Percentiles rank a stretch among this genome's conserved stretches.
Conservation (phyloP, 441 rosid species). For the Theobroma grandiflorum region DNA sequence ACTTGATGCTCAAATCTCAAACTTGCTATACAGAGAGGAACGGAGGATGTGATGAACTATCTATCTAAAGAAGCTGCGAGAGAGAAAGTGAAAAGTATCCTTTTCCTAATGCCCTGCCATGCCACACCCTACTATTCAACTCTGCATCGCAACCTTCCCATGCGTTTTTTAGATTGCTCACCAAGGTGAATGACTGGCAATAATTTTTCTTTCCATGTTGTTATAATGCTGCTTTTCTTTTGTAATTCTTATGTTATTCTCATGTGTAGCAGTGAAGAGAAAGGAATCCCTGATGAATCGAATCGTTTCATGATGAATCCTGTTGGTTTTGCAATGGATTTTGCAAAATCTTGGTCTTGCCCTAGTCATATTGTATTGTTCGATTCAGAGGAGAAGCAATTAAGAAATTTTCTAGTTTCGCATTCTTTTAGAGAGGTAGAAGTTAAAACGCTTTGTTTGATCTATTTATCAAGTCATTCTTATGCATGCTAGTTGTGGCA, state of each 20-base stretch:
- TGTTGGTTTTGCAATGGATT: constrained; percentile 54
- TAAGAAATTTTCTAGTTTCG: constrained; percentile 60
- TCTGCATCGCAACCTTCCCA: constrained; percentile 71
- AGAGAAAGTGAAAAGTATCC: constrained; percentile 65
- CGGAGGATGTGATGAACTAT: constrained; percentile 91
- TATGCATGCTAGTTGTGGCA: constrained; percentile 11
- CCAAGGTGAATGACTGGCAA: constrained; percentile 61
- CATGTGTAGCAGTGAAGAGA: constrained; percentile 58
- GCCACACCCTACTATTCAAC: constrained; percentile 92
- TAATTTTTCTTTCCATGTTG: constrained; percentile 19
- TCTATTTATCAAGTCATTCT: constrained; percentile 6
- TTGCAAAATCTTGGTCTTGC: constrained; percentile 62
- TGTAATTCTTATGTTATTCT: constrained; percentile 25
- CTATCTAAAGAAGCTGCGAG: constrained; percentile 75
- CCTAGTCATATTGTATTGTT: constrained; percentile 84
- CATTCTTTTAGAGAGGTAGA: constrained; percentile 79
- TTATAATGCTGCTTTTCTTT: constrained; percentile 19
- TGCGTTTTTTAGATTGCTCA: constrained; percentile 83
- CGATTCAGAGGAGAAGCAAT: constrained; percentile 63
- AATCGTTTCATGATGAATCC: constrained; percentile 80
- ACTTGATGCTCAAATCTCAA: constrained; percentile 32
- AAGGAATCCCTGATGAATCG: constrained; percentile 68
- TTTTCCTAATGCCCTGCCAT: constrained; percentile 93
- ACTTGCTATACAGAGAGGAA: constrained; percentile 71
- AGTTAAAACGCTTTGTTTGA: constrained; percentile 1